phyloP scores from a whole-genome alignment of 2,329 filamentous ascomycete species.

The Ceratocystis alfenasii region DNA sequence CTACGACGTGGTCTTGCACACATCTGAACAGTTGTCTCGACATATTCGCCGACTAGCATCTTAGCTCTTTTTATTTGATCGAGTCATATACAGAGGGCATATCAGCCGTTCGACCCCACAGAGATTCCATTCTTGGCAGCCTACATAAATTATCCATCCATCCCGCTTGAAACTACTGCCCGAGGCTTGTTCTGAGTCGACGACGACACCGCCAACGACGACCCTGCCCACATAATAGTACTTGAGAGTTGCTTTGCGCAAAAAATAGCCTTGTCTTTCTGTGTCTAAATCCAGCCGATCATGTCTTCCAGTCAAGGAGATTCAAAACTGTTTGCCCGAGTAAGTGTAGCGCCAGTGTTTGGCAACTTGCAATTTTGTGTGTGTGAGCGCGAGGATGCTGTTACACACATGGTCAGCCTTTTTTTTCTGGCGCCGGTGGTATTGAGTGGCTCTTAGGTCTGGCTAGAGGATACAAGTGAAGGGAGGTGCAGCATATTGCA shows the following conservation, averaged over 20 bases:
- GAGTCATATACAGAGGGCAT: no score
- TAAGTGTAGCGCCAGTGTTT: slow-evolving; percentile 38
- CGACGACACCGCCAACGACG: not conserved
- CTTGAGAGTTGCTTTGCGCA: not conserved
- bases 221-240: not conserved
- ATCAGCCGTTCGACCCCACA: no score
- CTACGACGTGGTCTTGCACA: no score
- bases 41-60: no score
- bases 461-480: not conserved
- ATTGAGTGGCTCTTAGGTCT: not conserved
- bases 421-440: not conserved
- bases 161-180: no score
- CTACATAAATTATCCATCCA: no score
- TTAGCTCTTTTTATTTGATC: no score
- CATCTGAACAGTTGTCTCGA: no score
- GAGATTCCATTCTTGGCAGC: no score
- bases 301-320: slow-evolving; percentile 47
- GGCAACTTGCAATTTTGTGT: not conserved
- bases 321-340: slow-evolving; percentile 98
- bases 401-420: not conserved
- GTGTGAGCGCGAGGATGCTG: not conserved
- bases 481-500: not conserved
- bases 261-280: no score
- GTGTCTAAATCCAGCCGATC: not conserved
- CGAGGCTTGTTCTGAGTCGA: no score